phyloP scores from a whole-genome alignment of 2,329 filamentous ascomycete species.

The Biscogniauxia sp. region DNA sequence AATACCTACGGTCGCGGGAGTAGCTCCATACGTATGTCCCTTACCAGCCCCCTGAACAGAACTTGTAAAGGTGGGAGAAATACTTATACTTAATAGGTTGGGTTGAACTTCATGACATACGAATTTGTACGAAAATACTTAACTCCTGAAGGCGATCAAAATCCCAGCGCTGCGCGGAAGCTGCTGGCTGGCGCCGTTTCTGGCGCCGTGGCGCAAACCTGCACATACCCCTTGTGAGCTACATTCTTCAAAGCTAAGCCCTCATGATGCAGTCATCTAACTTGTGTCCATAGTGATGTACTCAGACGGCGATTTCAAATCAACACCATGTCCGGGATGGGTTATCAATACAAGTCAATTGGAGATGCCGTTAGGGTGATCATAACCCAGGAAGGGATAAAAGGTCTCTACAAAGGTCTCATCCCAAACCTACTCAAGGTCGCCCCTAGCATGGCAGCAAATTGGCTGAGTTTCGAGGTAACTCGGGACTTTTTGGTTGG shows the following conservation, averaged over 20 bases:
- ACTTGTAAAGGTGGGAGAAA: background rate
- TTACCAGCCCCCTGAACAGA: background rate
- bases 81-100: slow-evolving; percentile 56
- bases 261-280: slow-evolving; percentile 6
- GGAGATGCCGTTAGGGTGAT: slow-evolving; percentile 81
- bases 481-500: slow-evolving; percentile 80
- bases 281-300: slow-evolving; percentile 64
- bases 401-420: slow-evolving; percentile 92
- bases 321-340: slow-evolving; percentile 98
- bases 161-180: slow-evolving; percentile 77
- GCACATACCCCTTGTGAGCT: slow-evolving; percentile 94
- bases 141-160: slow-evolving; percentile 82
- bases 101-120: slow-evolving; percentile 98
- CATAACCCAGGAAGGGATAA: slow-evolving; percentile 75
- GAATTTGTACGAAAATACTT: slow-evolving; percentile 81
- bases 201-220: slow-evolving; percentile 95
- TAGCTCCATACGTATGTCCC: slow-evolving; percentile 78
- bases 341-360: slow-evolving; percentile 89
- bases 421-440: slow-evolving; percentile 95
- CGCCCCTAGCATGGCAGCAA: slow-evolving; percentile 96
- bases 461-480: slow-evolving; percentile 96
- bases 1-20: slow-evolving; percentile 87
- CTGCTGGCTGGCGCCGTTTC: slow-evolving; percentile 87
- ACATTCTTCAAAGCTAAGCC: slow-evolving; percentile 16
- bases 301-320: slow-evolving; percentile 93